phyloP scores from a whole-genome alignment of 257 asterid species.

The Haberlea rhodopensis region DNA sequence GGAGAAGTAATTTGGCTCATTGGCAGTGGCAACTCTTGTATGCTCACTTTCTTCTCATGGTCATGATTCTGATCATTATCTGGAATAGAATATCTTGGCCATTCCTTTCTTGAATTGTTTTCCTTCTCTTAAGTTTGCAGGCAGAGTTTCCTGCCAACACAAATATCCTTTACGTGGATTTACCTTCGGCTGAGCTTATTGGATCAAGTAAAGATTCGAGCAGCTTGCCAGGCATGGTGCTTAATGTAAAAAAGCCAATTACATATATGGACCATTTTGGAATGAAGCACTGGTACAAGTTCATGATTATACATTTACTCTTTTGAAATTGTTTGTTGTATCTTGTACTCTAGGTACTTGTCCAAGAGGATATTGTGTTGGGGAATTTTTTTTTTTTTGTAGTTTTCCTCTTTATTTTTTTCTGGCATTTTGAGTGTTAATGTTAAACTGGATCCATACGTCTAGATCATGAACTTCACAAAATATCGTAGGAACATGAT shows the following conservation, averaged over 20 bases:
- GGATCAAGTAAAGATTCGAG: conserved; percentile 65
- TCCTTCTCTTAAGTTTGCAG: conserved; percentile 67
- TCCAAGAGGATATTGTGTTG: neutral
- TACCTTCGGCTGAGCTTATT: conserved; percentile 78
- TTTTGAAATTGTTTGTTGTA: conserved; percentile 15
- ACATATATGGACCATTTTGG: conserved; percentile 79
- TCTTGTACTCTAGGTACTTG: conserved; percentile 20
- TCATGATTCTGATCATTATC: conserved; percentile 15
- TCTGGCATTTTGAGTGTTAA: neutral
- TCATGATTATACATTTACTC: conserved; percentile 15
- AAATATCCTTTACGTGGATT: conserved; percentile 88
- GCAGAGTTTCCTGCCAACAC: conserved; percentile 94
- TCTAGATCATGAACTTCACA: neutral
- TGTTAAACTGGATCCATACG: conserved; percentile 1
- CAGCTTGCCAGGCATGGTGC: conserved; percentile 95
- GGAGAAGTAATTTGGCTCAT: conserved; percentile 19
- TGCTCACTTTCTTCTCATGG: conserved; percentile 5
- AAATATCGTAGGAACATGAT: neutral
- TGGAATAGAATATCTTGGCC: conserved; percentile 27
- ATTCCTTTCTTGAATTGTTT: conserved; percentile 34
- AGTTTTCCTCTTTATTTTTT: neutral
- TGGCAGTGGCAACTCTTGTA: conserved; percentile 13
- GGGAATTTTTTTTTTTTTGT: neutral
- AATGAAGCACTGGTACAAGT: conserved; percentile 66
- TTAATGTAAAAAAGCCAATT: conserved; percentile 79